A percentile compares a stretch with the other conserved stretches of the same genome.
Evolutionary conservation across 2,329 filamentous ascomycete genomes (phyloP).

Genomic region (Verticillium klebahnii): DNA sequence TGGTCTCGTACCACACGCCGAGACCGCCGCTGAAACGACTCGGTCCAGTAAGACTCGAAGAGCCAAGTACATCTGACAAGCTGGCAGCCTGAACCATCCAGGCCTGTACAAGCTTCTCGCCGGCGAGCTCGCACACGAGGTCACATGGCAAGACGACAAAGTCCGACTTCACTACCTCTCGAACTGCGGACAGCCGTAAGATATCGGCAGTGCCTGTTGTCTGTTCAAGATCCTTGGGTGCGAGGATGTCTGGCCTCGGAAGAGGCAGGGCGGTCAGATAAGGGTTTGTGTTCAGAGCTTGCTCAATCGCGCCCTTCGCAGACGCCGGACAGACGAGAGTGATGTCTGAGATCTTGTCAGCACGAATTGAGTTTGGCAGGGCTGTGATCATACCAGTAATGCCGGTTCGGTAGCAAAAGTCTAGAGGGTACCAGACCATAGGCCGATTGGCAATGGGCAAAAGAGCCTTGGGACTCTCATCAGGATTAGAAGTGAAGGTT

Average conservation of each 20-base stretch:
- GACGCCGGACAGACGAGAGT: constrained; percentile 61
- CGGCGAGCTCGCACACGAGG: constrained; percentile 83
- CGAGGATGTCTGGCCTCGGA: constrained; percentile 69
- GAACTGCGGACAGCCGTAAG: constrained; percentile 77
- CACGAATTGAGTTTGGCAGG: not conserved
- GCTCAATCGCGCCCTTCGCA: constrained; percentile 61
- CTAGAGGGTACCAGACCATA: constrained; percentile 87
- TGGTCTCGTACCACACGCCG: constrained; percentile 88
- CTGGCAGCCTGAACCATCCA: constrained; percentile 86
- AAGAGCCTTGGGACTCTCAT: constrained; percentile 77
- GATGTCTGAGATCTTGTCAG: constrained; percentile 41
- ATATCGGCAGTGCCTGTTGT: constrained; percentile 89
- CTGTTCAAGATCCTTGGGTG: constrained; percentile 70
- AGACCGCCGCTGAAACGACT: constrained; percentile 66
- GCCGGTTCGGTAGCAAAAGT: constrained; percentile 79
- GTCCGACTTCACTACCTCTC: constrained; percentile 72
- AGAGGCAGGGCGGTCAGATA: constrained; percentile 62
- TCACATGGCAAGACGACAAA: constrained; percentile 93
- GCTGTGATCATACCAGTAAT: constrained; percentile 57
- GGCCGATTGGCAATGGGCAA: constrained; percentile 79
- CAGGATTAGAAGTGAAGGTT: constrained; percentile 75
- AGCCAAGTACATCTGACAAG: constrained; percentile 55
- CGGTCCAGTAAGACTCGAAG: constrained; percentile 29
- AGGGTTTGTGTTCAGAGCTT: constrained; percentile 72
- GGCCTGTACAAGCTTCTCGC: constrained; percentile 76